Evolutionary conservation across 305 asterid genomes (phyloP).

Genomic region (Ilex paraguariensis): DNA sequence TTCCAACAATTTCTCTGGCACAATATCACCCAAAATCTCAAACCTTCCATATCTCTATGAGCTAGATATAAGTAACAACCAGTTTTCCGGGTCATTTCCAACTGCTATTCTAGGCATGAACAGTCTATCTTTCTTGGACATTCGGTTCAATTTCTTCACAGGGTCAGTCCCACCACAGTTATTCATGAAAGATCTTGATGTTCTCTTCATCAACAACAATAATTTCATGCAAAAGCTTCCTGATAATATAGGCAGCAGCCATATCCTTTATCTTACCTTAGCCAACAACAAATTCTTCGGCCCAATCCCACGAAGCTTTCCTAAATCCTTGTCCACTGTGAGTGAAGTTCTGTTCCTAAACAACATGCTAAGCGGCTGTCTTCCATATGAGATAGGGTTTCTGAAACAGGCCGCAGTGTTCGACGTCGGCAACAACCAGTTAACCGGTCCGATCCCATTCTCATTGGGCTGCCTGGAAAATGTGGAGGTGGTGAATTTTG

Average conservation of each 20-base stretch:
- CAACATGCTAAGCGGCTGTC: slow-evolving; percentile 57
- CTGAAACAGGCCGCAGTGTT: slow-evolving; percentile 40
- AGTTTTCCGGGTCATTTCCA: slow-evolving; percentile 59
- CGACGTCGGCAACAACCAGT: slow-evolving; percentile 45
- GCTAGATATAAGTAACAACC: slow-evolving; percentile 70
- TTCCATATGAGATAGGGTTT: slow-evolving; percentile 61
- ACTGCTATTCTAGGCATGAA: slow-evolving; percentile 38
- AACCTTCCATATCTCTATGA: slow-evolving; percentile 59
- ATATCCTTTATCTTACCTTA: slow-evolving; percentile 41
- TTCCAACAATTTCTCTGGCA: slow-evolving; percentile 58
- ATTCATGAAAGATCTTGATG: slow-evolving; percentile 42
- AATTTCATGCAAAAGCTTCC: slow-evolving; percentile 48
- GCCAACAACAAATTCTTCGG: slow-evolving; percentile 75
- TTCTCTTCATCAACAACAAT: slow-evolving; percentile 64
- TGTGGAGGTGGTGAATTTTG: slow-evolving; percentile 49
- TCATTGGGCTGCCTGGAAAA: slow-evolving; percentile 57
- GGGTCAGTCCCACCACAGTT: slow-evolving; percentile 60
- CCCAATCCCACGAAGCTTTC: slow-evolving; percentile 50
- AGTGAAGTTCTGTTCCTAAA: slow-evolving; percentile 51
- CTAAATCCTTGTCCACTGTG: slow-evolving; percentile 21
- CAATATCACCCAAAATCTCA: slow-evolving; percentile 37
- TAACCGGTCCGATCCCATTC: slow-evolving; percentile 56
- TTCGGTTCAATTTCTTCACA: slow-evolving; percentile 60
- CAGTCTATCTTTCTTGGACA: slow-evolving; percentile 44
- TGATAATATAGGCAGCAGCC: slow-evolving; percentile 25